Percentiles rank a stretch among this genome's conserved stretches.
Conservation (phyloP, 345 rosid species). For the Eucalyptus sp. region DNA sequence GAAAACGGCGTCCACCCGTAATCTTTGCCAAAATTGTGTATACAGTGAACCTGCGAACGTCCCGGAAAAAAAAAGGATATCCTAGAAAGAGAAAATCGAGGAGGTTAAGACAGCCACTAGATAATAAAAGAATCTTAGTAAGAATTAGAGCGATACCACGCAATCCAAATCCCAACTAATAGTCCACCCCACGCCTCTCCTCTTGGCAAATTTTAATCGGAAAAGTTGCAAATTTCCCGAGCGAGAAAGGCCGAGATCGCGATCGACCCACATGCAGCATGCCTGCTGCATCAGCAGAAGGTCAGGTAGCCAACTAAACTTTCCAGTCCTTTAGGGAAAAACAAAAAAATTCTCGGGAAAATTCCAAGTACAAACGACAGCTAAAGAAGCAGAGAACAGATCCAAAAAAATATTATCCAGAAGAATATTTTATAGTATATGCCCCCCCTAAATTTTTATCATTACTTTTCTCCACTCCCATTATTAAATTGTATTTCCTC, state of each 20-base stretch:
- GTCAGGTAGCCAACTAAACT: neutral
- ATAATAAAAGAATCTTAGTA: neutral
- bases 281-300: neutral
- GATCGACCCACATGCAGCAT: neutral
- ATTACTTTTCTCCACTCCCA: no score
- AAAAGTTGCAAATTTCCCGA: neutral
- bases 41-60: neutral
- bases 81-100: neutral
- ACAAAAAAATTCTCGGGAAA: neutral
- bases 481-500: rapidly evolving
- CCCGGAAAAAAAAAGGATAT: neutral
- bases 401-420: neutral
- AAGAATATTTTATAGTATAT: neutral
- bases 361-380: neutral
- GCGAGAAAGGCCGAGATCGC: neutral
- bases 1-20: neutral
- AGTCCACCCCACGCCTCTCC: neutral
- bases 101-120: neutral
- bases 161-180: neutral
- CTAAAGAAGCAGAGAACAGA: neutral
- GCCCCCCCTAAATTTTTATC: neutral
- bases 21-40: neutral
- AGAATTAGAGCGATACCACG: neutral
- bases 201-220: neutral
- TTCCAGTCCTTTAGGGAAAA: rapidly evolving